Base-by-base conservation (phyloP, 1,284 basidiomycete species). In the Malassezia nana region DNA sequence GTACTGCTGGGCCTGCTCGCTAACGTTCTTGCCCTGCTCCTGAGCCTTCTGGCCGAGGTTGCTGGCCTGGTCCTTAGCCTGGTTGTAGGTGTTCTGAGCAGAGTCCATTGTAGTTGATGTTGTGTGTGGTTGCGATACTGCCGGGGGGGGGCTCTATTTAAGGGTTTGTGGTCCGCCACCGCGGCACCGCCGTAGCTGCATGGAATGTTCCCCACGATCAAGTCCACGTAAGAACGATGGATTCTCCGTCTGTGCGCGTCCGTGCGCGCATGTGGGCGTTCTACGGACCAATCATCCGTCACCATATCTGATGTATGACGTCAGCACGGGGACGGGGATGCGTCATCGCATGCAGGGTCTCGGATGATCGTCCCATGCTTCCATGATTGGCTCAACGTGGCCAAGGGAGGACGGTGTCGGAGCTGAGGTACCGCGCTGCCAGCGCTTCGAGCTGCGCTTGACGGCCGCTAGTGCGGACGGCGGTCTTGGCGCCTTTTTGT, bases 1-100 rank as follows among this genome's bases (percentile, higher is more conserved):
- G 53, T 41, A 42, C 10, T 50, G 25, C 31, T 43, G 25, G 43
- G 35, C 40, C 40, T 49, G 33, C 28, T 50, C 15, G 28, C 25
- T 15, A 31, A 20, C 22, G 24, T 44, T 24, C 32, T 26, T 15
- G 49, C 29, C 49, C 30, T 32, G 22, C 41, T 51, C 20, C 41
- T 43, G 31, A 20, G 41, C 49, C 35, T 51, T 29, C 35, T 51
- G 49, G 24, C 40, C 40, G 40, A 22, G 18, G 38, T 46, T 33
- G 43, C 25, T 20, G 15, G 26, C 12, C 25, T 18, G 28, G 40
- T 50, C 22, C 30, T 50, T 41, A 26, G 29, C 29, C 20, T 50
- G 38, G 30, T 50, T 42, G 30, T 16, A 20, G 53, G 35, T 40
- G 44, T 43, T 26, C 25, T 46, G 35, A 15, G 35, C 35, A 15